Conservation (phyloP, 2,329 filamentous ascomycete species). For the Verticillium nonalfalfae region DNA sequence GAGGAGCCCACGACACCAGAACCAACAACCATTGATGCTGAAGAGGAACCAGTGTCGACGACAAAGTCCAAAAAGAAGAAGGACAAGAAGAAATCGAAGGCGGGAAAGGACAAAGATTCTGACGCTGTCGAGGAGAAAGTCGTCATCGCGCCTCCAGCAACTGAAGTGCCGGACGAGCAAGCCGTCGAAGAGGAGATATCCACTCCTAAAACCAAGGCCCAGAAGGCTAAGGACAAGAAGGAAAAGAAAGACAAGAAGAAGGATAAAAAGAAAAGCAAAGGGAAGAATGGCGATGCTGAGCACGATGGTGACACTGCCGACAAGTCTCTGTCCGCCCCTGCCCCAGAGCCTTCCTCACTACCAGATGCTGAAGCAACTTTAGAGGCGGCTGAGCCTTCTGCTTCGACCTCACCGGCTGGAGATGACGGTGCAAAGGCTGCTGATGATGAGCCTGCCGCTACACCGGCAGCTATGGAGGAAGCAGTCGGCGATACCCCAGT, state of each 20-base stretch:
- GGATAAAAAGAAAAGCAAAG: slow-evolving; percentile 5
- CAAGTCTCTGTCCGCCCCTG: not conserved
- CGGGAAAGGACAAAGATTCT: slow-evolving; percentile 2
- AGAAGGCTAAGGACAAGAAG: not conserved
- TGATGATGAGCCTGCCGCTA: not conserved
- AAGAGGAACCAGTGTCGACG: slow-evolving; percentile 8
- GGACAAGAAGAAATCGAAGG: slow-evolving; percentile 10
- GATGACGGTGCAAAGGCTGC: not conserved
- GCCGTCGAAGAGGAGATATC: not conserved
- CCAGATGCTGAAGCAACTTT: not conserved
- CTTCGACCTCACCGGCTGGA: not conserved
- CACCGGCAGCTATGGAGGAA: not conserved
- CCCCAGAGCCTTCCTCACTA: not conserved
- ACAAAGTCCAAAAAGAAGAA: slow-evolving; percentile 8
- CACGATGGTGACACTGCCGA: slow-evolving; percentile 2
- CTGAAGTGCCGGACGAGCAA: not conserved
- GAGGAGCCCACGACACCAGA: not conserved
- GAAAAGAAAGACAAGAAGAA: slow-evolving; percentile 9
- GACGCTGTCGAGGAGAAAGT: not conserved
- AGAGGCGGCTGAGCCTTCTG: not conserved
- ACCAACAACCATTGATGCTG: not conserved
- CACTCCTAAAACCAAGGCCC: not conserved
- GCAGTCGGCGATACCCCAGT: not conserved
- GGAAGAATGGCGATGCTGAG: slow-evolving; percentile 3
- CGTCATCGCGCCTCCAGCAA: not conserved